These are phyloP conservation scores for Lodderomyces oxycetoniae DNA, from an alignment of 1,139 yeast genomes.

Conservation along the genomic window DNA sequence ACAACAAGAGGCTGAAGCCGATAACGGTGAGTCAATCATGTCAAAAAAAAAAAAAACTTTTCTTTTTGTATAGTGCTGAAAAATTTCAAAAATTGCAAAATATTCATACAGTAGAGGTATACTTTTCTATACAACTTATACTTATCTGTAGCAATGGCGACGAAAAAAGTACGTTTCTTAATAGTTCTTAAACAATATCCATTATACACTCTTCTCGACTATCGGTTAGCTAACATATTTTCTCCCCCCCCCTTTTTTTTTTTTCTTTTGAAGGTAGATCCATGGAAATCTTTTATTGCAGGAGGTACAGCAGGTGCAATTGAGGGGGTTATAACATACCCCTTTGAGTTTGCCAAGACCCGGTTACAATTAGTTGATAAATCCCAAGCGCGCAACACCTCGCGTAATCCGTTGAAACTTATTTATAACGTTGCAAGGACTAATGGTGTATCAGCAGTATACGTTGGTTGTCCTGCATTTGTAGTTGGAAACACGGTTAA, in stretches of 20 bases:
- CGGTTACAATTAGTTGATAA: conserved; percentile 80
- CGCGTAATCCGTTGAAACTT: conserved; percentile 78
- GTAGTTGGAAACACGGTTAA: conserved; percentile 94
- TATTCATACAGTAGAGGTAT: no score
- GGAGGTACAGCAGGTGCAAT: conserved; percentile 95
- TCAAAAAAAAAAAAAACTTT: no score
- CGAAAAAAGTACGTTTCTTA: no score
- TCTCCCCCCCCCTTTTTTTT: conserved; percentile 1
- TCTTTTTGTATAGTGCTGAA: no score
- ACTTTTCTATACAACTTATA: no score
- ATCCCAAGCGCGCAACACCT: conserved; percentile 44
- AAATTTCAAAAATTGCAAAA: no score
- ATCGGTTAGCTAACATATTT: no score
- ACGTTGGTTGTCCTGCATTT: conserved; percentile 97
- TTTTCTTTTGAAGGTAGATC: conserved; percentile 31
- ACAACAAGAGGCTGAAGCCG: no score
- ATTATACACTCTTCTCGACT: no score
- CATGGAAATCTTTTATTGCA: conserved; percentile 76
- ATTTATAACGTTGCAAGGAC: conserved; percentile 68
- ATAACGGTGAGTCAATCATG: no score
- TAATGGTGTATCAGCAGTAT: conserved; percentile 77
- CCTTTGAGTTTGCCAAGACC: conserved; percentile 96
- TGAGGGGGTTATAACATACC: conserved; percentile 87
- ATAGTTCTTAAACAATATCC: no score
- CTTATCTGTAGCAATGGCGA: no score